phyloP scores from a whole-genome alignment of 1,284 basidiomycete species.

The Sanghuangporus sanghuang region DNA sequence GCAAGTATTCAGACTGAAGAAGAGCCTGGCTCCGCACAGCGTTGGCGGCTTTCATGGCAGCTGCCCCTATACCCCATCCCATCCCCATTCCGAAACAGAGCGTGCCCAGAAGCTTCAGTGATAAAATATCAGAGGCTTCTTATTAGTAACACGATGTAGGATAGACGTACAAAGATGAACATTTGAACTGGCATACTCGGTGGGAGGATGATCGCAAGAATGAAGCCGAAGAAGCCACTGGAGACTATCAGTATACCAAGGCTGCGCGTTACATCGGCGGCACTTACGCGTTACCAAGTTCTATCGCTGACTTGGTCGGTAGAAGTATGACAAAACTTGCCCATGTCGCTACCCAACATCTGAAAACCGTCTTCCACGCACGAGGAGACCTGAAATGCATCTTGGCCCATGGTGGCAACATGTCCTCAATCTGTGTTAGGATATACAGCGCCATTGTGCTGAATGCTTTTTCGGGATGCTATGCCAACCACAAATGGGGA shows the following conservation, averaged over 20 bases:
- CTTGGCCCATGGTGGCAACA: background rate
- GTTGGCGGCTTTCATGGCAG: slow-evolving; percentile 63
- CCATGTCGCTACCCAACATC: slow-evolving; percentile 26
- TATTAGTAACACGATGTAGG: slow-evolving; percentile 9
- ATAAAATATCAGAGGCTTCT: slow-evolving; percentile 15
- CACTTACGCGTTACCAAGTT: slow-evolving; percentile 27
- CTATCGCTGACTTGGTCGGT: slow-evolving; percentile 20
- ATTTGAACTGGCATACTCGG: slow-evolving; percentile 33
- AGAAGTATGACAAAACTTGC: slow-evolving; percentile 23
- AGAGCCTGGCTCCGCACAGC: slow-evolving; percentile 48
- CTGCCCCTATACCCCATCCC: slow-evolving; percentile 73
- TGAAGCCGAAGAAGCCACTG: slow-evolving; percentile 32
- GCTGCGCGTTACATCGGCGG: background rate
- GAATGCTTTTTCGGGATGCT: background rate
- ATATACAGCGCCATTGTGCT: background rate
- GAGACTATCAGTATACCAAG: background rate
- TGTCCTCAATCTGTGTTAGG: background rate
- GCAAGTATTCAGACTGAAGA: slow-evolving; percentile 40
- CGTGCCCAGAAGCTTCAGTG: slow-evolving; percentile 30
- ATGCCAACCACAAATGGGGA: background rate
- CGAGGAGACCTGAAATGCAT: background rate
- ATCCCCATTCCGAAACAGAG: slow-evolving; percentile 54
- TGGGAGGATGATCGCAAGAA: slow-evolving; percentile 30
- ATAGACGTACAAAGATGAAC: slow-evolving; percentile 27
- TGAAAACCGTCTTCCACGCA: slow-evolving; percentile 22